Percentiles rank a stretch among this genome's conserved stretches.
Evolutionary conservation across 139 green algal genomes (phyloP).

Genomic region (Picochlorum sp.): DNA sequence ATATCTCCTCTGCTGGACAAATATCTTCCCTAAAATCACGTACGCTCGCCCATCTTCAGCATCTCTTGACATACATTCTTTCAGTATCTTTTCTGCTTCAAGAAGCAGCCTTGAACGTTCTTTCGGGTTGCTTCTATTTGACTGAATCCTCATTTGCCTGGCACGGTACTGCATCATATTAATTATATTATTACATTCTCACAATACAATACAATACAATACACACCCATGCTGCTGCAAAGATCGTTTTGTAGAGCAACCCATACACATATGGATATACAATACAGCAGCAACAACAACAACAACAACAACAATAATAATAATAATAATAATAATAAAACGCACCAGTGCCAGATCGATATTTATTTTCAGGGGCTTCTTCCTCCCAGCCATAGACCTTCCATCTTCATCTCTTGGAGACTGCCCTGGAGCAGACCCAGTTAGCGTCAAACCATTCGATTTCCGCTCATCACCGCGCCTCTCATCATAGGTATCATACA

Average conservation of each 20-base stretch:
- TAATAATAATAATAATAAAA: too few relatives aligned
- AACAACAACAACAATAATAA: background rate
- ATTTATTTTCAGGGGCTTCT: conserved; percentile 69
- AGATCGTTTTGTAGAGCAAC: too few relatives aligned
- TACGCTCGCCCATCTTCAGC: conserved; percentile 78
- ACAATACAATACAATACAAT: too few relatives aligned
- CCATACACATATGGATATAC: too few relatives aligned
- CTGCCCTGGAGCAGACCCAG: too few relatives aligned
- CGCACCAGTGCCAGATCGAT: conserved; percentile 63
- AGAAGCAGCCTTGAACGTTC: conserved; percentile 22
- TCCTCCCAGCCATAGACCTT: background rate
- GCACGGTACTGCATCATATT: conserved; percentile 46
- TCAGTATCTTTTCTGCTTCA: conserved; percentile 43
- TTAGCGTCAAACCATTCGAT: too few relatives aligned
- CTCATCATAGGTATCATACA: too few relatives aligned
- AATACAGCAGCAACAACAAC: background rate
- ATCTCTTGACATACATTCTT: conserved; percentile 50
- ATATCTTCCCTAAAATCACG: conserved; percentile 76
- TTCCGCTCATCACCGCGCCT: too few relatives aligned
- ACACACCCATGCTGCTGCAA: too few relatives aligned
- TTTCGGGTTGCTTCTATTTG: conserved; percentile 7
- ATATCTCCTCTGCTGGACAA: conserved; percentile 51
- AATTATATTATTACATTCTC: too few relatives aligned
- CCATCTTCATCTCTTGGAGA: background rate
- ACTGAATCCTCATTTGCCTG: conserved; percentile 27